Evolutionary conservation across 2,329 filamentous ascomycete species (phyloP).

Genomic region (Penicillium sp.): DNA sequence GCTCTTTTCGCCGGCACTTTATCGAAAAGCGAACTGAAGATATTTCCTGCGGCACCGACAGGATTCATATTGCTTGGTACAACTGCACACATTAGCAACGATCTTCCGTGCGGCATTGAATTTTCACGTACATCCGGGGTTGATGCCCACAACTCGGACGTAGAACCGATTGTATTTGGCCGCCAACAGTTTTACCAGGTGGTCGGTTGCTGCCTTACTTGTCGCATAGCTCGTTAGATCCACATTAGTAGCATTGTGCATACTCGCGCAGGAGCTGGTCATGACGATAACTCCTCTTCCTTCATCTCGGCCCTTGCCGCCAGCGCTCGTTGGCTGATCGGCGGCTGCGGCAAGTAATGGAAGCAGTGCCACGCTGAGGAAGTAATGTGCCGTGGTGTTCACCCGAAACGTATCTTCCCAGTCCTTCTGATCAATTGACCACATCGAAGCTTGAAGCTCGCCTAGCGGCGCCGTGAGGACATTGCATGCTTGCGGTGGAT

Average conservation of each 20-base stretch:
- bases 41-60: conserved; percentile 41
- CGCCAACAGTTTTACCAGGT: conserved; percentile 51
- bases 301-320: conserved; percentile 33
- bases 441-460: conserved; percentile 49
- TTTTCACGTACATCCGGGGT: conserved; percentile 43
- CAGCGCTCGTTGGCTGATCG: conserved; percentile 24
- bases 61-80: conserved; percentile 49
- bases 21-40: conserved; percentile 43
- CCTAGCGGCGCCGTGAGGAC: conserved; percentile 43
- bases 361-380: conserved; percentile 48
- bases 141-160: conserved; percentile 46
- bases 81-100: conserved; percentile 28
- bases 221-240: conserved; percentile 53
- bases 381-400: conserved; percentile 53
- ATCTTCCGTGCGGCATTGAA: background rate
- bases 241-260: conserved; percentile 54
- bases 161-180: conserved; percentile 49
- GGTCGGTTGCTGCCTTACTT: conserved; percentile 54
- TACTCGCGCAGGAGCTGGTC: conserved; percentile 53
- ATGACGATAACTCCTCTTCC: conserved; percentile 50
- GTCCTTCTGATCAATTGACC: conserved; percentile 45
- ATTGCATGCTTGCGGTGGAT: conserved; percentile 45
- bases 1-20: conserved; percentile 42
- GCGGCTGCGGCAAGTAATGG: conserved; percentile 46
- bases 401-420: conserved; percentile 50